Percentiles rank a stretch among this genome's conserved stretches.
Conservation (phyloP, 140 eudicot genomes). For the Stevia rebaudiana region DNA sequence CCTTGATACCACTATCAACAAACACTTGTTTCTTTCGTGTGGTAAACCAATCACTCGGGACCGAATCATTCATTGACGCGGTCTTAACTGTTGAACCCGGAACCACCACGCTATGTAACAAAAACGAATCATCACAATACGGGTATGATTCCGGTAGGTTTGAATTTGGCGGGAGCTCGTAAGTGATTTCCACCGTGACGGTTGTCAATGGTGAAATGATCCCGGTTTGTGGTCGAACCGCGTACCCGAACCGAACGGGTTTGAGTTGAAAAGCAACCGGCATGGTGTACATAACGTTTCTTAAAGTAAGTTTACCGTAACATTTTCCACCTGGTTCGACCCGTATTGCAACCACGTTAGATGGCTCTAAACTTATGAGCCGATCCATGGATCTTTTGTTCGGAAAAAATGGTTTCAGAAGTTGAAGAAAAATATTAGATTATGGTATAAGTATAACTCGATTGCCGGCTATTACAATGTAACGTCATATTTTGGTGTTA, state of each 20-base stretch:
- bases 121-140: conserved; percentile 48
- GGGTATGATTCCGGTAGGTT: conserved; percentile 57
- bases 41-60: conserved; percentile 76
- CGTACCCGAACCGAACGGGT: conserved; percentile 41
- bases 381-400: conserved; percentile 45
- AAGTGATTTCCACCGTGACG: conserved; percentile 40
- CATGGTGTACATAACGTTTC: conserved; percentile 82
- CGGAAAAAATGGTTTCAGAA: conserved; percentile 22
- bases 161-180: conserved; percentile 32
- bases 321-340: conserved; percentile 55
- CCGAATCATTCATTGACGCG: conserved; percentile 31
- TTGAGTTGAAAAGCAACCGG: conserved; percentile 71
- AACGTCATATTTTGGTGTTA: conserved; percentile 45
- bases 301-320: conserved; percentile 45
- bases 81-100: conserved; percentile 58
- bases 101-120: conserved; percentile 70
- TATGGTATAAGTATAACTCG: conserved; percentile 20
- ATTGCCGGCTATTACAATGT: conserved; percentile 56
- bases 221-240: conserved; percentile 51
- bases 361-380: conserved; percentile 65
- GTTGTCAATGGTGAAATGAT: conserved; percentile 55
- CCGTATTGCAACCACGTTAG: conserved; percentile 51
- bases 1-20: conserved; percentile 55
- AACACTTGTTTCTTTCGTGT: conserved; percentile 69
- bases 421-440: conserved; percentile 10